Base-by-base conservation (phyloP, 2,329 filamentous ascomycete genomes). In the Lasiodiplodia gonubiensis region DNA sequence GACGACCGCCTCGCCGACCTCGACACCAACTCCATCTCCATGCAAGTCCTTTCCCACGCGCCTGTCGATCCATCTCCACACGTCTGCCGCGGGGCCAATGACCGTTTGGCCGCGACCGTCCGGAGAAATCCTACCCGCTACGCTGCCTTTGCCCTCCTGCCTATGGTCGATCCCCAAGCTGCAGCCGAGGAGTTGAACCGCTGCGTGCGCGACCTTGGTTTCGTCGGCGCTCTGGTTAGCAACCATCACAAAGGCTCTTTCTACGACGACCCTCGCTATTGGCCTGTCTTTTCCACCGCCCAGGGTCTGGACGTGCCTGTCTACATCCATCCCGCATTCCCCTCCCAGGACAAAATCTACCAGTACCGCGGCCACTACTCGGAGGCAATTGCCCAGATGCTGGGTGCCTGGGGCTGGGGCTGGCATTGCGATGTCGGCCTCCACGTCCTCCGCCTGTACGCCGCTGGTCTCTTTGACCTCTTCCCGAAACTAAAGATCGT, bases 191-290 rank as follows among this genome's bases (percentile, higher is more conserved):
- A 77, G 64, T 51, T 77, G 52, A 67, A 71, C 49, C 69, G 76
- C 66, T 74, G 75, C 7, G 72, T 78, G 2, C 74, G 71, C 42
- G 71, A 77, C 63, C 68, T 85, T 55, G 86, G 87, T 21, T 90
- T 90, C 79, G 84, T 86, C 68, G 88, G 88, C 3, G 86, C 83
- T 4, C 77, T 90, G 4, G 82, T 90, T 21, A 74, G 75, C 66
- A 76, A 73, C 59, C 75, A 78, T 63, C 73, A 73, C n/a, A 74
- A 71, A 21, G 75, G 75, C 18, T 64, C 59, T 2, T 78, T 74
- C 64, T 77, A 75, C 64, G 75, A 78, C 52, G 74, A 72, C 1
- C 71, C 74, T 10, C 72, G 76, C 7, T 77, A 75, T 60, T 73
- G 76, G 60, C 53, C 67, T 4, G 76, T 78, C 66, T 78, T 75